A percentile compares a stretch with the other conserved stretches of the same genome.
phyloP scores from a whole-genome alignment of 2,329 filamentous ascomycete genomes.

The Daldinia sp. region DNA sequence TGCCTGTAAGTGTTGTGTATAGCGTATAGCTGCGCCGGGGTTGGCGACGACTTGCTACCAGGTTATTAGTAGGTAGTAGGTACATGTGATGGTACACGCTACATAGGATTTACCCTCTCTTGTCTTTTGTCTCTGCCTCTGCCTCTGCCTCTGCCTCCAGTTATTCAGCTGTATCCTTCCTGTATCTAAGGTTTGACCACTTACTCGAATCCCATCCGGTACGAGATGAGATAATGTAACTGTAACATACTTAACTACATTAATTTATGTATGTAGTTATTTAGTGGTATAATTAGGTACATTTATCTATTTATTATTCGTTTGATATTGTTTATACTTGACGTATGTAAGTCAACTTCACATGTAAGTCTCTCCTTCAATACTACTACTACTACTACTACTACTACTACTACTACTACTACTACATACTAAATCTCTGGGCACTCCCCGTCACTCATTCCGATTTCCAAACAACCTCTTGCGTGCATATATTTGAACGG shows the following conservation, averaged over 20 bases:
- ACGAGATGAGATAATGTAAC: constrained; percentile 1
- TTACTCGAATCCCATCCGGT: constrained; percentile 24
- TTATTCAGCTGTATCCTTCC: constrained; percentile 10
- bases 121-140: too few relatives aligned
- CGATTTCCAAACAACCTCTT: not conserved
- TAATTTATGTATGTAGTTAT: not conserved
- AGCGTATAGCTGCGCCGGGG: too few relatives aligned
- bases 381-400: not conserved
- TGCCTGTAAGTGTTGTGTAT: not conserved
- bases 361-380: not conserved
- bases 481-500: not conserved
- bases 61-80: not conserved
- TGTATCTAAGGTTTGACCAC: constrained; percentile 2
- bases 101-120: not conserved
- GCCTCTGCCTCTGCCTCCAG: too few relatives aligned
- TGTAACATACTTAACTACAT: not conserved
- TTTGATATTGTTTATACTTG: not conserved
- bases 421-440: not conserved
- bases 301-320: not conserved
- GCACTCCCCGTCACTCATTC: not conserved
- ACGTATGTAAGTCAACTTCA: constrained; percentile 9
- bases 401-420: not conserved
- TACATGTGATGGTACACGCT: constrained; percentile 3
- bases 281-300: too few relatives aligned
- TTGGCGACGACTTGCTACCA: not conserved